Evolutionary conservation across 129 eudicot species (phyloP).

Genomic region (Pulicaria dysenterica): DNA sequence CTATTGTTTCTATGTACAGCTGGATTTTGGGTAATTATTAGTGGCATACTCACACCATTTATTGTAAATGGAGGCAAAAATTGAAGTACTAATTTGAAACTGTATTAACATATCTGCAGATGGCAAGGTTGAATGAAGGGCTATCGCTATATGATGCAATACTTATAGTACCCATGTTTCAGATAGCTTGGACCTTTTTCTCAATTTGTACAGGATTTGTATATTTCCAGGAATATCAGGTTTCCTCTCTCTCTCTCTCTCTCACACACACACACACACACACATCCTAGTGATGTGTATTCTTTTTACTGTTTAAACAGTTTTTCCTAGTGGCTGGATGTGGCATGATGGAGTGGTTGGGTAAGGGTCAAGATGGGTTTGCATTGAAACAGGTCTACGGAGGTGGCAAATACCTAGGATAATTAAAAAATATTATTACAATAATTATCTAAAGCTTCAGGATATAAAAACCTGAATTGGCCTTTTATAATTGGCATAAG

Average conservation of each 20-base stretch:
- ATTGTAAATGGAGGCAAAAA: background rate
- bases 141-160: constrained; percentile 87
- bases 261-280: background rate
- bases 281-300: no score
- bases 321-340: no score
- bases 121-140: constrained; percentile 97
- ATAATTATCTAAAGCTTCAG: no score
- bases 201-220: constrained; percentile 98
- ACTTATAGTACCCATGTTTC: constrained; percentile 98
- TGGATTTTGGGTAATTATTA: constrained; percentile 86
- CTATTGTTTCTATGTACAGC: constrained; percentile 91
- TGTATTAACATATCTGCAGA: constrained; percentile 49
- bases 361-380: no score
- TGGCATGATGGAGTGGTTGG: no score
- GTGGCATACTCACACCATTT: background rate
- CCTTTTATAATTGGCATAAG: no score
- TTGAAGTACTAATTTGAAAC: background rate
- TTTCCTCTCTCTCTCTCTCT: constrained; percentile 36
- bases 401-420: no score
- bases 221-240: constrained; percentile 99
- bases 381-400: no score
- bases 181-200: constrained; percentile 96
- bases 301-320: no score
- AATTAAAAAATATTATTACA: no score
- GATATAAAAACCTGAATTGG: no score